Conservation (phyloP, 495 filamentous ascomycete species). For the Usnea hakonensis region DNA sequence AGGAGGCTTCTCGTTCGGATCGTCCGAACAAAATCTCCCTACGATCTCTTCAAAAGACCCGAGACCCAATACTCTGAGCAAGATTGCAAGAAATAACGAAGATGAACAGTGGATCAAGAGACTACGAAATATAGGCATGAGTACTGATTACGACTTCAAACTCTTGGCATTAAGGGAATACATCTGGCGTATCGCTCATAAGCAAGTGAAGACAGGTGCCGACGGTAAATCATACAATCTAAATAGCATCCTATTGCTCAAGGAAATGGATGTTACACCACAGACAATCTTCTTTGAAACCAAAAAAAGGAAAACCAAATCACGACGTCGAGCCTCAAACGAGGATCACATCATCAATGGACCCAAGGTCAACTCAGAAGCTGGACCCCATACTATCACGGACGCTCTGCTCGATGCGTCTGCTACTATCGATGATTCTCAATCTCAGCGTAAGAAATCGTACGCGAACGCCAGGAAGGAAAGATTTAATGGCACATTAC, state of each 20-base stretch:
- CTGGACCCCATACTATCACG: slow-evolving; percentile 65
- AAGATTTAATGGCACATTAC: slow-evolving; percentile 29
- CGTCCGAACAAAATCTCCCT: slow-evolving; percentile 38
- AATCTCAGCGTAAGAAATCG: slow-evolving; percentile 49
- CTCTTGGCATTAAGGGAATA: slow-evolving; percentile 80
- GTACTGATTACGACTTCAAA: slow-evolving; percentile 80
- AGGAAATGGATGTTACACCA: slow-evolving; percentile 62
- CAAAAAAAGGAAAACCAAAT: slow-evolving; percentile 50
- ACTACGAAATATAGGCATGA: slow-evolving; percentile 76
- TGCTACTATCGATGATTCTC: slow-evolving; percentile 68
- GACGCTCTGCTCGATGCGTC: slow-evolving; percentile 91
- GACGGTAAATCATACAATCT: slow-evolving; percentile 38
- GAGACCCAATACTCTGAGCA: slow-evolving; percentile 25
- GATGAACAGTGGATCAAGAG: slow-evolving; percentile 91
- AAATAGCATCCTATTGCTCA: slow-evolving; percentile 63
- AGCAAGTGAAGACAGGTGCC: slow-evolving; percentile 52
- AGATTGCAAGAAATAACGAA: slow-evolving; percentile 69
- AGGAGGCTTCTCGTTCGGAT: slow-evolving; percentile 56
- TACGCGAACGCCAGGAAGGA: slow-evolving; percentile 46
- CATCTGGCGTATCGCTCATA: slow-evolving; percentile 75
- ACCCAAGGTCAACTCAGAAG: slow-evolving; percentile 37
- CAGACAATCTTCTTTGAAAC: slow-evolving; percentile 81
- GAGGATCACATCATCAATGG: slow-evolving; percentile 21
- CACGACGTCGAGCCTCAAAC: slow-evolving; percentile 33
- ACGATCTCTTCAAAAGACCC: slow-evolving; percentile 40